Conservation (phyloP, 2,329 filamentous ascomycete species). For the Colletotrichum somersetense region DNA sequence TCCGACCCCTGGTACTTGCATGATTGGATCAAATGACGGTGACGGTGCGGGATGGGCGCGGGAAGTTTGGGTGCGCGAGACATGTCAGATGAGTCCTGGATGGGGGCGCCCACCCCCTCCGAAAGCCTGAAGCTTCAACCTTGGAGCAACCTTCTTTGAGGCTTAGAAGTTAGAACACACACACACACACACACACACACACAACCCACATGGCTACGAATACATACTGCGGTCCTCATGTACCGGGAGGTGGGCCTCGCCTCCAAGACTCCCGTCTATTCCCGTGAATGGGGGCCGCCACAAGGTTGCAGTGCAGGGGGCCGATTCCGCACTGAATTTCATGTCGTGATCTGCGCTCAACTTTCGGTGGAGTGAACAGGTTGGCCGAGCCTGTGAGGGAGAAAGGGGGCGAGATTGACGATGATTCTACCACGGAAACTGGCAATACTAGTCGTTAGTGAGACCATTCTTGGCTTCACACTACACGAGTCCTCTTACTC, state of each 20-base stretch:
- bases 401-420: neutral
- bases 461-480: neutral
- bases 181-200: neutral
- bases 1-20: constrained; percentile 26
- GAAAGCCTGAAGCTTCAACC: neutral
- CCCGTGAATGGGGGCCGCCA: constrained; percentile 23
- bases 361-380: constrained; percentile 6
- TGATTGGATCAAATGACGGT: constrained; percentile 39
- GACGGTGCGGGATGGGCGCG: constrained; percentile 34
- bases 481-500: neutral
- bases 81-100: constrained; percentile 32
- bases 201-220: neutral
- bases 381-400: constrained; percentile 3
- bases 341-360: constrained; percentile 7
- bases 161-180: neutral
- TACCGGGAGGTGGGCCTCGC: constrained; percentile 17
- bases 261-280: constrained; percentile 35
- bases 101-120: constrained; percentile 7
- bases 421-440: neutral
- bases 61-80: constrained; percentile 33
- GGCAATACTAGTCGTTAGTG: neutral
- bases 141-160: neutral
- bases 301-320: constrained; percentile 5
- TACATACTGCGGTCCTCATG: constrained; percentile 3
- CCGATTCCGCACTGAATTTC: constrained; percentile 23